These are phyloP conservation scores for Russula foetens DNA, from an alignment of 768 basidiomycete genomes.

Conservation along the genomic window DNA sequence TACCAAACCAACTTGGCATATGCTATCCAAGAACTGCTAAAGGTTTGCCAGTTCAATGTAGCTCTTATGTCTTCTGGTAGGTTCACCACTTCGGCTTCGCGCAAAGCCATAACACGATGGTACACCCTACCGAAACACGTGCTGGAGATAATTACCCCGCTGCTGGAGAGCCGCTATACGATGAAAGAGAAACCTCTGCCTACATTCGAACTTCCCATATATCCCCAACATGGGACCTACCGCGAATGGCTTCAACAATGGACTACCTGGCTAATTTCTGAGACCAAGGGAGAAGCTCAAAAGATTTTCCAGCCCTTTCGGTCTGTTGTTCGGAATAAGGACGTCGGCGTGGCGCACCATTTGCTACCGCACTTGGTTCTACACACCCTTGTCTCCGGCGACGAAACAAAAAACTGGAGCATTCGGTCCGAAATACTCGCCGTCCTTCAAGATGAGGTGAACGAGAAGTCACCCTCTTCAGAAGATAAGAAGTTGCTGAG, in stretches of 20 bases:
- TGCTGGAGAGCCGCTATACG: conserved; percentile 60
- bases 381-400: conserved; percentile 72
- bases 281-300: conserved; percentile 49
- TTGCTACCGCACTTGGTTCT: conserved; percentile 88
- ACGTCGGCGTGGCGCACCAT: conserved; percentile 90
- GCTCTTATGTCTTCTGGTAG: conserved; percentile 54
- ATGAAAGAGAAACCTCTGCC: conserved; percentile 30
- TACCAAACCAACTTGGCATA: conserved; percentile 87
- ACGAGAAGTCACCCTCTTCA: conserved; percentile 45
- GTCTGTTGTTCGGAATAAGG: conserved; percentile 72
- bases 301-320: conserved; percentile 73
- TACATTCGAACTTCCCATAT: conserved; percentile 60
- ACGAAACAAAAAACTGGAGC: conserved; percentile 47
- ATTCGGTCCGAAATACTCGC: conserved; percentile 71
- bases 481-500: conserved; percentile 81
- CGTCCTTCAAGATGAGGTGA: conserved; percentile 84
- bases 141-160: conserved; percentile 76
- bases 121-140: conserved; percentile 71
- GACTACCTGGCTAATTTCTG: conserved; percentile 73
- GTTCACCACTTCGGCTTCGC: conserved; percentile 39
- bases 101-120: conserved; percentile 74
- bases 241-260: conserved; percentile 94
- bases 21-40: conserved; percentile 84
- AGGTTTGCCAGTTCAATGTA: conserved; percentile 78
- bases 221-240: conserved; percentile 68